Base-by-base conservation (phyloP, 768 basidiomycete genomes). In the Udeniomyces megalosporus region DNA sequence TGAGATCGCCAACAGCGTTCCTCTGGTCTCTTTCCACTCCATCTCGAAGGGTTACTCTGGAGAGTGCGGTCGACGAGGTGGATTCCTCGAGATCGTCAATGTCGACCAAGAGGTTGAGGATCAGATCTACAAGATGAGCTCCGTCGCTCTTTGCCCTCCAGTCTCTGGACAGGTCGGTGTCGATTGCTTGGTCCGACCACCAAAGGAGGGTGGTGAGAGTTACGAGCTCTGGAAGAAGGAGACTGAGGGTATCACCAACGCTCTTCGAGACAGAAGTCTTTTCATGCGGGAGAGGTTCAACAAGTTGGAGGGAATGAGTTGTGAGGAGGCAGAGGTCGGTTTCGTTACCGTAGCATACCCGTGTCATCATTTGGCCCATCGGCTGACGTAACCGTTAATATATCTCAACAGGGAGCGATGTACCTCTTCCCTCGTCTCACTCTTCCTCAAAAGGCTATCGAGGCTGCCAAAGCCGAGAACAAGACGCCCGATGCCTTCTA, bases 41-140 rank as follows among this genome's bases (percentile, higher is more conserved):
- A 93, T 93, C 72, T 92, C 88, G 61, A 99, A 99, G 74, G 93
- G 93, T 58, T 88, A 95, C 65, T 81, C 81, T 42, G 93, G 93
- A 63, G 93, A 99, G 75, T 99, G 95, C 72, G 93, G 95, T 2
- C 79, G 93, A n/a, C 80, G 95, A 52, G 93, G 93, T 35, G 93
- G 92, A 2, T 99, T 95, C 78, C 92, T 93, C 69, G 93, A 99
- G 75, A 82, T 84, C 71, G 79, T 81, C 65, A 97, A 97, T 75
- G 76, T 99, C 67, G 71, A 78, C 14, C 77, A 82, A 8, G 84
- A 88, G 31, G 79, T 93, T 63, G 76, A 85, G 64, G 88, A 86
- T 17, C 80, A 87, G 71, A 81, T 97, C 56, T 96, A 97, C 79
- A 99, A 97, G 78, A 91, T 99, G 84, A 88, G 88, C 58, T 84